Percentiles rank a stretch among this genome's conserved stretches.
Evolutionary conservation across 75 land plant genomes (phyloP).

Genomic region (Selaginella tamariscina): DNA sequence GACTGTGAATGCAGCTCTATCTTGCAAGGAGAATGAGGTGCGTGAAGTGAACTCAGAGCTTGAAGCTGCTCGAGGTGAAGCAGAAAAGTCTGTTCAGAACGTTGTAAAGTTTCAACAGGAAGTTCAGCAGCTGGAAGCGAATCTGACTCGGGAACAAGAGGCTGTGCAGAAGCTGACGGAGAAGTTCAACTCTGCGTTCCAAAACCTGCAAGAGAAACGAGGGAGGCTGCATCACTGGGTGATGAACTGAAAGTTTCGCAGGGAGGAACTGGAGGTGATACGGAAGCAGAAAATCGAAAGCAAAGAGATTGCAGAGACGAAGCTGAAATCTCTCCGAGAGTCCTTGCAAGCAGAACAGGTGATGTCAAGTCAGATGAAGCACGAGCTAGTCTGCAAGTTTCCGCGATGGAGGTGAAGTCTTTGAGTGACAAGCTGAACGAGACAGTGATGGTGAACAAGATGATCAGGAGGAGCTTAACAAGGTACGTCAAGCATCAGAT

Average conservation of each 20-base stretch:
- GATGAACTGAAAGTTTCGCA: neutral
- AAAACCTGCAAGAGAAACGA: neutral
- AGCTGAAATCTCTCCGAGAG: neutral
- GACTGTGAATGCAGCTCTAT: neutral
- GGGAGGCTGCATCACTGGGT: neutral
- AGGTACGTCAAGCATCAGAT: neutral
- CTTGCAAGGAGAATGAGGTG: neutral
- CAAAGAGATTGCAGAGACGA: neutral
- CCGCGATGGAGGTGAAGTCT: neutral
- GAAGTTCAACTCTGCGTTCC: neutral
- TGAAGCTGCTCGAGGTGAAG: neutral
- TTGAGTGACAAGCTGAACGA: neutral
- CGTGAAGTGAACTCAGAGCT: neutral
- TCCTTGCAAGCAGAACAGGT: neutral
- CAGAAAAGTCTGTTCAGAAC: neutral
- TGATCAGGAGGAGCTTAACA: neutral
- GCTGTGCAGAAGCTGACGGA: neutral
- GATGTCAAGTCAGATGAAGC: neutral
- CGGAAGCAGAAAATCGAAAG: neutral
- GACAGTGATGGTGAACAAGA: neutral
- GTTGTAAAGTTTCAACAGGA: neutral
- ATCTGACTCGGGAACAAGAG: neutral
- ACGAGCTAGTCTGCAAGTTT: neutral
- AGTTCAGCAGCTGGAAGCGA: neutral
- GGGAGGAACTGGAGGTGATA: neutral